Base-by-base conservation (phyloP, 306 rosid species). In the Erythrophleum fordii region DNA sequence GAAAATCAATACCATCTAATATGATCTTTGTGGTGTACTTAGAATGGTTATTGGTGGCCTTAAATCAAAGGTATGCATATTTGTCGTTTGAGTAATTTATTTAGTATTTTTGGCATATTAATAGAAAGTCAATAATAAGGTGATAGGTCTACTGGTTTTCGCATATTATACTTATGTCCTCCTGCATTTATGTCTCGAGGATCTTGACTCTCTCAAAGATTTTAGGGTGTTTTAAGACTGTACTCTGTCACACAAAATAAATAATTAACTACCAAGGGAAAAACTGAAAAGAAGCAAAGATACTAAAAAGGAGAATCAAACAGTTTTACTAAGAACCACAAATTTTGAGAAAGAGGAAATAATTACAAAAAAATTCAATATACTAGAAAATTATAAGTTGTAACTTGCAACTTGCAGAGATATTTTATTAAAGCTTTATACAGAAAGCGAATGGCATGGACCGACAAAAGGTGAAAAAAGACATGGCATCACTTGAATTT, bases 1-100 rank as follows among this genome's bases (percentile, higher is more conserved):
- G 80, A 97, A 91, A 62, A 92, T 95, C 48, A 86, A 74, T 59
- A 97, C 97, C 68, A 80, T 90, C 73, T 90, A 93, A 75, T 92
- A 86, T 87, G 90, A 90, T 83, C 88, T 95, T 29, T 95, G 97
- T 51, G 97, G 97, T 85, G 88, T 83, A 62, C 97, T 93, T 81
- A 85, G 87, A 87, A 88, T 86, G 84, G 91, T 82, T 86, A 85
- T 86, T 82, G 64, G 86, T 85, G 93, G 90, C 73, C 73, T 51
- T 83, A 95, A 87, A 87, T 91, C 94, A 72, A 95, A 90, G 98
- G 98, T 90, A 90, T 67, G 53, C 77, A n/a, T n/a, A 17, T 45
- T 20, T 45, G 5, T 35, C 64, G n/a, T 80, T 76, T 16, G 18
- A 79, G 51, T 80, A 69, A 14, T 52, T 69, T 74, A 42, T 49